Evolutionary conservation across 108 stramenopile genomes (phyloP), one percentile per base, ranked within the genome.

Genomic region (Phaeodactylum tricornutum): DNA sequence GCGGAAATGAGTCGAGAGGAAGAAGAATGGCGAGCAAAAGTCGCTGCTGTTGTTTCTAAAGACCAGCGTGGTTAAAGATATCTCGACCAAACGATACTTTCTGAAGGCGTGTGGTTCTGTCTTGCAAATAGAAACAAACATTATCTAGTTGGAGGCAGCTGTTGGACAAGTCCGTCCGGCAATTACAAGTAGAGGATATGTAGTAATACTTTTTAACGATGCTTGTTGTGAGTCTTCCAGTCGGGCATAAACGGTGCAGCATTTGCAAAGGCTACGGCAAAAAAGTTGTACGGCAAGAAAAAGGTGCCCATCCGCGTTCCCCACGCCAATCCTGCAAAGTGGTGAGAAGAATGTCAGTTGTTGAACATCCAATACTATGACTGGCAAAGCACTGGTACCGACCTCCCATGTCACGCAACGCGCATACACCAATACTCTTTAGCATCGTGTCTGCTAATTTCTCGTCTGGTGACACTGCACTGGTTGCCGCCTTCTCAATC

Each of bases 231-330:
- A 26, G 66, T 69, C 67, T 89, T 84, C 63, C 90, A 97, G 69
- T 97, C 96, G 11, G 80, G 77, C 47, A 97, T 51, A 43, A 60
- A 87, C 1, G 92, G 90, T 16, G 93, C 91, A 22, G 80, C 79
- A 15, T 62, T 51, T 22, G 89, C 77, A 62, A 94, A 90, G 3
- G 90, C n/a, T 30, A 75, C 82, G 11, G 93, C 87, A 54, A 97
- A 87, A 57, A 92, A 84, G 67, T 93, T 92, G 68, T 81, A 92
- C 6, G 92, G 89, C 19, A 95, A 50, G 43, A 93, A 80, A 53
- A 90, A 88, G 8, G 92, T 91, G 42, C 92, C 82, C 50, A 94
- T 77, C 9, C 93, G 79, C 27, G 90, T 90, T 32, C 79, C 75
- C 55, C 77, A 53, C 11, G 84, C 84, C 79, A 81, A 73, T 21